Percentiles rank a stretch among this genome's conserved stretches.
These are phyloP conservation scores for Albophoma yamanashiensis DNA, from an alignment of 2,329 filamentous ascomycete genomes.

Conservation along the genomic window DNA sequence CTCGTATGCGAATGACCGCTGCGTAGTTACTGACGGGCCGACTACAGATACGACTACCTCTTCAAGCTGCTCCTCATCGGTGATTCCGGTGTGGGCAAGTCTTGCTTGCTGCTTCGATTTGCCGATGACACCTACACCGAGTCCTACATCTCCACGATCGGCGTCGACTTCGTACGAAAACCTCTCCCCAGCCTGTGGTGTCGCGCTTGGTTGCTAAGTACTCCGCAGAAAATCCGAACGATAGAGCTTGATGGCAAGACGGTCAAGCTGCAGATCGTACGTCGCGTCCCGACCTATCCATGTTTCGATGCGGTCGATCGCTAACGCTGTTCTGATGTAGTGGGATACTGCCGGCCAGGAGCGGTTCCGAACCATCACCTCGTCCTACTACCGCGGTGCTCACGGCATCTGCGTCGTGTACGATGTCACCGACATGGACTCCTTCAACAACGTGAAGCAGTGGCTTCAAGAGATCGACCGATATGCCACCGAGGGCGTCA, in stretches of 20 bases:
- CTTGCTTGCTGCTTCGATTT: constrained; percentile 93
- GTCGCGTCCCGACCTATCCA: constrained; percentile 20
- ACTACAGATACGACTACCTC: constrained; percentile 94
- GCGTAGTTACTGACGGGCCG: constrained; percentile 10
- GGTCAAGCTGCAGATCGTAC: constrained; percentile 97
- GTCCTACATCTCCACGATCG: constrained; percentile 99
- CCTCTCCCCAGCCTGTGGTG: background rate
- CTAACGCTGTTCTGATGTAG: constrained; percentile 33
- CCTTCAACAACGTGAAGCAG: constrained; percentile 99
- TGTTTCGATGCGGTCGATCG: background rate
- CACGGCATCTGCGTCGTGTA: constrained; percentile 99
- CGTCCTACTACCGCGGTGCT: constrained; percentile 97
- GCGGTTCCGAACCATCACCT: constrained; percentile 99
- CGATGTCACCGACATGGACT: constrained; percentile 99
- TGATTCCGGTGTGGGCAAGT: constrained; percentile 99
- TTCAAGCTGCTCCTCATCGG: constrained; percentile 99
- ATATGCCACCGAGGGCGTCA: constrained; percentile 97
- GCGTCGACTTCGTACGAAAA: constrained; percentile 86
- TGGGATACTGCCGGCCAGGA: constrained; percentile 99
- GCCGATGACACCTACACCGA: constrained; percentile 99
- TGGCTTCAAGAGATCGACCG: constrained; percentile 99
- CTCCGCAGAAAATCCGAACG: constrained; percentile 87
- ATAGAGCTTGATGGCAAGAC: constrained; percentile 99
- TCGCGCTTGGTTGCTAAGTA: constrained; percentile 5
- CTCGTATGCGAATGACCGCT: background rate